A percentile compares a stretch with the other conserved stretches of the same genome.
Evolutionary conservation across 129 eudicot species (phyloP).

Genomic region (Flaveria bidentis): DNA sequence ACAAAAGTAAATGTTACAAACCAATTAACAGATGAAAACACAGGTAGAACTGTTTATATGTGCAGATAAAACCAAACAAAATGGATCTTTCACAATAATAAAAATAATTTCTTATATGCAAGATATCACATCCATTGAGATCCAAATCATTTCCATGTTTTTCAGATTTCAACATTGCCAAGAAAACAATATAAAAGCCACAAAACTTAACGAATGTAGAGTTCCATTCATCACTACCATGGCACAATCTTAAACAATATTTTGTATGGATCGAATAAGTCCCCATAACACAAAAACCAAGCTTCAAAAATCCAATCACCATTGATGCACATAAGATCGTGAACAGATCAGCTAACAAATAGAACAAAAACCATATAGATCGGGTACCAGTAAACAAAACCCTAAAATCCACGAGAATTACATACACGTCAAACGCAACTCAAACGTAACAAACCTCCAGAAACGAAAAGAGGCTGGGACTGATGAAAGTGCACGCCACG

Average conservation of each 20-base stretch:
- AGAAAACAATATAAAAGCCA: background rate
- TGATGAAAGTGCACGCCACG: constrained; percentile 87
- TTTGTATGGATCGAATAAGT: constrained; percentile 7
- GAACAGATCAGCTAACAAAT: background rate
- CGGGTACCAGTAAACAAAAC: constrained; percentile 13
- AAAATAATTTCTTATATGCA: constrained; percentile 24
- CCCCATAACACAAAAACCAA: too few species aligned
- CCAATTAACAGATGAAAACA: background rate
- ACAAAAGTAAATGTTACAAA: background rate
- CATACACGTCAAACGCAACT: background rate
- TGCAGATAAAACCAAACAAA: background rate
- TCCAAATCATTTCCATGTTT: constrained; percentile 5
- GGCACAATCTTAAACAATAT: constrained; percentile 13
- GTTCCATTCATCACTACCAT: constrained; percentile 23
- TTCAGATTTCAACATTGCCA: background rate
- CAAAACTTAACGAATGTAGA: background rate
- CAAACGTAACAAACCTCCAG: constrained; percentile 58
- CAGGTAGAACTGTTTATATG: background rate
- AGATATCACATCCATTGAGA: constrained; percentile 22
- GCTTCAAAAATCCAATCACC: too few species aligned
- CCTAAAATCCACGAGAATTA: constrained; percentile 6
- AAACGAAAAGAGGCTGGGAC: constrained; percentile 81
- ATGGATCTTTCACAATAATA: background rate
- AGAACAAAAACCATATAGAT: background rate
- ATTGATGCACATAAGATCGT: too few species aligned